These are phyloP conservation scores for Clonostachys rhizophaga DNA, from an alignment of 2,329 filamentous ascomycete species.

Conservation along the genomic window DNA sequence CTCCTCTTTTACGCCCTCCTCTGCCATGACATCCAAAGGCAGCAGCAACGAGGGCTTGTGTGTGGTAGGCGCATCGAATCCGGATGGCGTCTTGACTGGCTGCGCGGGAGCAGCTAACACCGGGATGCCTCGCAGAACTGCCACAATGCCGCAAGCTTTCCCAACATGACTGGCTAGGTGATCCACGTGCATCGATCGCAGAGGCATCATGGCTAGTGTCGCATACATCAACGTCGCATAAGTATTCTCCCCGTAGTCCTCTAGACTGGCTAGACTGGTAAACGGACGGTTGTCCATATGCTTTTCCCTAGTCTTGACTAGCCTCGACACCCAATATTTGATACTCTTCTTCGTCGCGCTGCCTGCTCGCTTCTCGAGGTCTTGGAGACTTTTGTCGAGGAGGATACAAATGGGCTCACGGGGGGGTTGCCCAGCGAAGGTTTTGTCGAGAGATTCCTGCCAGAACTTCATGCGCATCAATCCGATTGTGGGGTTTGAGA, in stretches of 20 bases:
- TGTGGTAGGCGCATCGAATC: slow-evolving; percentile 26
- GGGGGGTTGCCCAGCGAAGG: slow-evolving; percentile 73
- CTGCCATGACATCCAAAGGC: slow-evolving; percentile 85
- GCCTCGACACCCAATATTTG: slow-evolving; percentile 70
- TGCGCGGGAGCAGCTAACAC: slow-evolving; percentile 72
- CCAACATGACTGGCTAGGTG: slow-evolving; percentile 94
- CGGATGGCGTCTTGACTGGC: slow-evolving; percentile 34
- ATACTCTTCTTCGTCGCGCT: slow-evolving; percentile 41
- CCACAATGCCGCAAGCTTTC: slow-evolving; percentile 85
- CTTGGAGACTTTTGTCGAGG: slow-evolving; percentile 66
- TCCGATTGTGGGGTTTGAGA: slow-evolving; percentile 82
- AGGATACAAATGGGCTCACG: slow-evolving; percentile 89
- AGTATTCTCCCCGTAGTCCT: slow-evolving; percentile 90
- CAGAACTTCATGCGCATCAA: slow-evolving; percentile 93
- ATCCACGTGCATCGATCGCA: slow-evolving; percentile 80
- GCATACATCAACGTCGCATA: slow-evolving; percentile 92
- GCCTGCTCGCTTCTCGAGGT: slow-evolving; percentile 43
- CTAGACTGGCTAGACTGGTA: slow-evolving; percentile 65
- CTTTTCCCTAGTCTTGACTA: slow-evolving; percentile 78
- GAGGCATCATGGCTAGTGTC: slow-evolving; percentile 72
- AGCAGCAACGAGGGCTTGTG: slow-evolving; percentile 61
- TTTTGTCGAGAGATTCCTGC: slow-evolving; percentile 76
- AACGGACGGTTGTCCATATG: slow-evolving; percentile 83
- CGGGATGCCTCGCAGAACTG: slow-evolving; percentile 82
- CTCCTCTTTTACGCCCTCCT: slow-evolving; percentile 77